These are phyloP conservation scores for Ustilago curta DNA, from an alignment of 1,284 basidiomycete genomes.

Conservation along the genomic window DNA sequence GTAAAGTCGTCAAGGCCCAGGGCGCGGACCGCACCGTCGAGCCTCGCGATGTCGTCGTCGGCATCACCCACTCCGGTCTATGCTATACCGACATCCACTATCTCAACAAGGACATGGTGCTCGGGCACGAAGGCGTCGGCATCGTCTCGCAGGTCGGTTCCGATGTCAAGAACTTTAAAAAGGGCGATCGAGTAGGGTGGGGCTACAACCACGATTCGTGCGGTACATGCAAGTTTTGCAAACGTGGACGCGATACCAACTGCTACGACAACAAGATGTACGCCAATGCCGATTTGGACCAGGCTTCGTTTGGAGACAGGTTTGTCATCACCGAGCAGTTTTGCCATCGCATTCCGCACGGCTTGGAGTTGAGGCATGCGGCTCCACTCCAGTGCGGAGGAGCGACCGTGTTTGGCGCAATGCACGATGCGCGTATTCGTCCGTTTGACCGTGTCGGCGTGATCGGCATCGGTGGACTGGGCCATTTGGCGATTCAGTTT, in stretches of 20 bases:
- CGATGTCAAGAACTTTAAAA: slow-evolving; percentile 53
- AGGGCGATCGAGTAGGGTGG: slow-evolving; percentile 65
- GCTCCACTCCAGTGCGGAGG: slow-evolving; percentile 60
- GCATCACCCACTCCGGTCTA: slow-evolving; percentile 64
- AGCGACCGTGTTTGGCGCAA: slow-evolving; percentile 56
- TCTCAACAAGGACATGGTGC: slow-evolving; percentile 57
- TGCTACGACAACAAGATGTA: slow-evolving; percentile 61
- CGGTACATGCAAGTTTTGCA: slow-evolving; percentile 61
- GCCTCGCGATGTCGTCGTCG: slow-evolving; percentile 60
- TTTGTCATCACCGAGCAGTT: slow-evolving; percentile 62
- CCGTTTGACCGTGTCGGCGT: slow-evolving; percentile 51
- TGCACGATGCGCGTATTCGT: slow-evolving; percentile 39
- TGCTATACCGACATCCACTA: slow-evolving; percentile 65
- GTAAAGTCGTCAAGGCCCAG: slow-evolving; percentile 57
- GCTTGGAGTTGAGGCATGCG: slow-evolving; percentile 55
- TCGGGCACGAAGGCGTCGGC: slow-evolving; percentile 67
- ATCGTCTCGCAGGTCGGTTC: slow-evolving; percentile 62
- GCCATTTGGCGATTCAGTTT: slow-evolving; percentile 57
- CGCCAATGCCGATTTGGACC: slow-evolving; percentile 53
- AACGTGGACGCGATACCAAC: slow-evolving; percentile 57
- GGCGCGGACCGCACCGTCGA: slow-evolving; percentile 40
- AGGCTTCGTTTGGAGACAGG: slow-evolving; percentile 63
- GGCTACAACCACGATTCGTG: slow-evolving; percentile 65
- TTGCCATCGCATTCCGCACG: slow-evolving; percentile 62
- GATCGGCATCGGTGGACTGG: slow-evolving; percentile 53